A percentile compares a stretch with the other conserved stretches of the same genome.
These are phyloP conservation scores for Rhizophagus prolifer DNA, from an alignment of 192 early-diverging fungal species.

Conservation along the genomic window DNA sequence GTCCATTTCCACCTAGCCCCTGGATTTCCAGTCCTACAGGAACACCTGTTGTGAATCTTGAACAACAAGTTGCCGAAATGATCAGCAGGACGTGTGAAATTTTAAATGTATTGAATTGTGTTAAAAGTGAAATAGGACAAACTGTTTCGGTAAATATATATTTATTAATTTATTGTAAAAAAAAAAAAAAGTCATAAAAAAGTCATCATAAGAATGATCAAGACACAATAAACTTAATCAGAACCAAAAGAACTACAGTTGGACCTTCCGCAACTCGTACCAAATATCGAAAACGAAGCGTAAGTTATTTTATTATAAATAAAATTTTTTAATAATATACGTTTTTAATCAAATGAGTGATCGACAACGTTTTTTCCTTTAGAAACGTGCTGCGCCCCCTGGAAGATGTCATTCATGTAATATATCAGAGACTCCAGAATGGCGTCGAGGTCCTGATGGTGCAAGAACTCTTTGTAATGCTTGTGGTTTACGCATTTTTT, in stretches of 20 bases:
- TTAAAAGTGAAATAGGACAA: neutral
- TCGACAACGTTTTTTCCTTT: neutral
- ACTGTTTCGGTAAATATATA: conserved; percentile 1
- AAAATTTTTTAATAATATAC: neutral
- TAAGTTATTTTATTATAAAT: neutral
- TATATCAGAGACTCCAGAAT: conserved; percentile 88
- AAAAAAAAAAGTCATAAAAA: too few species aligned
- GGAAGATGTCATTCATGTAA: conserved; percentile 76
- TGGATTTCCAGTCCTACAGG: neutral
- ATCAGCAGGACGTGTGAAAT: conserved; percentile 1
- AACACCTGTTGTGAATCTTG: neutral
- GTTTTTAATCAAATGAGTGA: neutral
- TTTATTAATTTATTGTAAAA: too few species aligned
- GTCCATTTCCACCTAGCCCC: neutral
- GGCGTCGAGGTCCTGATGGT: conserved; percentile 94
- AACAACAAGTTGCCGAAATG: neutral
- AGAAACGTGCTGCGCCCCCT: conserved; percentile 60
- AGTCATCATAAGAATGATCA: too few species aligned
- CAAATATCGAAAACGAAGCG: conserved; percentile 22
- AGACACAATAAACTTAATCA: conserved; percentile 16
- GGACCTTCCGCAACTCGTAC: conserved; percentile 8
- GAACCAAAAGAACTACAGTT: neutral
- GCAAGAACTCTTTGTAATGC: conserved; percentile 94
- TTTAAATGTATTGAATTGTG: neutral
- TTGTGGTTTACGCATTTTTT: conserved; percentile 90